A percentile compares a stretch with the other conserved stretches of the same genome.
Evolutionary conservation across 352 stramenopile genomes (phyloP).

Genomic region (Globisporangium perplexum): DNA sequence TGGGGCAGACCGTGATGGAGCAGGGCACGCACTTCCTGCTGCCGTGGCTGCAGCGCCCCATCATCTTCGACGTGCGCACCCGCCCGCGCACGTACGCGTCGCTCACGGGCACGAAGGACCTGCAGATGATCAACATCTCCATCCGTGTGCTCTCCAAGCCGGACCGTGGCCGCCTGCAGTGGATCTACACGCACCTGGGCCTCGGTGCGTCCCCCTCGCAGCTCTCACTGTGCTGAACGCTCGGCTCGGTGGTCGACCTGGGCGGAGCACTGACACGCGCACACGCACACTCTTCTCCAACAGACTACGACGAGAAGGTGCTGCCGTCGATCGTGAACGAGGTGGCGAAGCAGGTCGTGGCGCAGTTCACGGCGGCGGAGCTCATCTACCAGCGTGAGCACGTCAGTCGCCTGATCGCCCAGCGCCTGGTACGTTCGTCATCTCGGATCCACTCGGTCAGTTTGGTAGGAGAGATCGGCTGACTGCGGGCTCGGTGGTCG

Average conservation of each 20-base stretch:
- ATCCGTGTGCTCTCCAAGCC: conserved; percentile 98
- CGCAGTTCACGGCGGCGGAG: conserved; percentile 98
- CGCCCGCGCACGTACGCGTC: conserved; percentile 92
- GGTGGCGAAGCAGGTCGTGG: conserved; percentile 98
- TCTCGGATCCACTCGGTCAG: too few relatives aligned
- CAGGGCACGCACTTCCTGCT: conserved; percentile 97
- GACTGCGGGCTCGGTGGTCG: too few relatives aligned
- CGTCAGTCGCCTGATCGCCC: conserved; percentile 93
- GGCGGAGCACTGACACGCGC: too few relatives aligned
- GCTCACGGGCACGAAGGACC: conserved; percentile 93
- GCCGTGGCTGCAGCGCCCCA: conserved; percentile 96
- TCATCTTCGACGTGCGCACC: conserved; percentile 94
- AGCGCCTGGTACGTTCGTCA: conserved; percentile 69
- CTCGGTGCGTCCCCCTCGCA: conserved; percentile 39
- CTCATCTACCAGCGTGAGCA: conserved; percentile 99
- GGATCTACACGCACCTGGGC: conserved; percentile 96
- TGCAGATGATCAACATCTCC: conserved; percentile 99
- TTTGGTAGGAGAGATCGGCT: too few relatives aligned
- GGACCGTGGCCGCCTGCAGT: conserved; percentile 90
- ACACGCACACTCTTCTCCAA: not conserved
- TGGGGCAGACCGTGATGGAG: conserved; percentile 69
- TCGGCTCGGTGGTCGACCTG: too few relatives aligned
- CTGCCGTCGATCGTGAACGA: conserved; percentile 99
- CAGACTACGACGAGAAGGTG: conserved; percentile 98
- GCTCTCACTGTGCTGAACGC: too few relatives aligned